A percentile compares a stretch with the other conserved stretches of the same genome.
Conservation (phyloP, 1,284 basidiomycete genomes). For the Takashimella koratensis region DNA sequence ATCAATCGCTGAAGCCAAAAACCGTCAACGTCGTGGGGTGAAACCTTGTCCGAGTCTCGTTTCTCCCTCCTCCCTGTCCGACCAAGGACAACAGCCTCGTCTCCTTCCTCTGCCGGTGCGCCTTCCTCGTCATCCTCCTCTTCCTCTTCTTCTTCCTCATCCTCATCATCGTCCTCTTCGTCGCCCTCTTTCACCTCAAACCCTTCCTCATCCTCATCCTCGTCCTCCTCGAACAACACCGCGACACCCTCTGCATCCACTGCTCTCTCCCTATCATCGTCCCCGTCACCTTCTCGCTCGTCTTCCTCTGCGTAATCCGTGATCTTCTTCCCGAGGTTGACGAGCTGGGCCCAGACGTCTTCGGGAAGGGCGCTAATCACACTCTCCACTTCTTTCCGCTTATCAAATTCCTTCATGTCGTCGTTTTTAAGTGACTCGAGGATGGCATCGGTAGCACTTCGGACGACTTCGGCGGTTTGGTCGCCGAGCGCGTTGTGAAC, state of each 20-base stretch:
- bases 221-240: slow-evolving; percentile 94
- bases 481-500: slow-evolving; percentile 85
- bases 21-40: slow-evolving; percentile 87
- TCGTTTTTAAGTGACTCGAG: slow-evolving; percentile 90
- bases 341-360: slow-evolving; percentile 79
- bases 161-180: slow-evolving; percentile 61
- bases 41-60: slow-evolving; percentile 62
- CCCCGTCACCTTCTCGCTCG: slow-evolving; percentile 62
- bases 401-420: slow-evolving; percentile 90
- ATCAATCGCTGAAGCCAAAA: slow-evolving; percentile 99
- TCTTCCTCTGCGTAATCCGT: slow-evolving; percentile 93
- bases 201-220: slow-evolving; percentile 69
- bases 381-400: slow-evolving; percentile 89
- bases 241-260: slow-evolving; percentile 78
- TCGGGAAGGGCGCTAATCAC: slow-evolving; percentile 67
- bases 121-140: slow-evolving; percentile 47
- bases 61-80: slow-evolving; percentile 38
- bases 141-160: slow-evolving; percentile 55
- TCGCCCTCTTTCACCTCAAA: slow-evolving; percentile 60
- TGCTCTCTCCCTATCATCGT: slow-evolving; percentile 56
- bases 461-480: slow-evolving; percentile 91
- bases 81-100: slow-evolving; percentile 64
- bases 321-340: slow-evolving; percentile 89
- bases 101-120: slow-evolving; percentile 54
- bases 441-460: slow-evolving; percentile 87